phyloP scores from a whole-genome alignment of 202 grass and related monocot species.

The Alloteropsis angusta region DNA sequence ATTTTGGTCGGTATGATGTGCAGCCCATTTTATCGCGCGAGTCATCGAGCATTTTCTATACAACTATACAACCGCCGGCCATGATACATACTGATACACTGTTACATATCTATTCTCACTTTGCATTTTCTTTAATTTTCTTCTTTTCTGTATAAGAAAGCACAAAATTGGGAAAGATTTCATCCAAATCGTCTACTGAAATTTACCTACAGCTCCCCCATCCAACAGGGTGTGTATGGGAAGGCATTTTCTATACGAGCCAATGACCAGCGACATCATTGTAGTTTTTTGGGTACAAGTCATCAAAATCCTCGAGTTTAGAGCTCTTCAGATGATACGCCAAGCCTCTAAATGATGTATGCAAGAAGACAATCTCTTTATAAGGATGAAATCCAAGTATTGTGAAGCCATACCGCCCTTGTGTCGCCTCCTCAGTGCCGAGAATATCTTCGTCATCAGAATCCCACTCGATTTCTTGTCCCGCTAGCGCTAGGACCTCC shows the following conservation, averaged over 20 bases:
- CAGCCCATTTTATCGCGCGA: too few species aligned
- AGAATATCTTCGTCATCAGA: neutral
- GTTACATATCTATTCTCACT: too few species aligned
- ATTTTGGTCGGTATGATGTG: too few species aligned
- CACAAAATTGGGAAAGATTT: too few species aligned
- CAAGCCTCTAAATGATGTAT: neutral
- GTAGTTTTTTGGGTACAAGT: neutral
- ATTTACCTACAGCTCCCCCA: too few species aligned
- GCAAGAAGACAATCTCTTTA: neutral
- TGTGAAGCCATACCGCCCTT: neutral
- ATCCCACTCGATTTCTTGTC: neutral
- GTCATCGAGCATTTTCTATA: too few species aligned
- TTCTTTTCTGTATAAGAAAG: too few species aligned
- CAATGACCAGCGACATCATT: neutral
- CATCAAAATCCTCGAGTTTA: neutral
- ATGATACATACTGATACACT: too few species aligned
- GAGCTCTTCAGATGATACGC: slow-evolving; percentile 1
- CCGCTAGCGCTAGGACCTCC: neutral
- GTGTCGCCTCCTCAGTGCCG: neutral
- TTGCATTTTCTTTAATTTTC: too few species aligned
- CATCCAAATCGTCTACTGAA: too few species aligned
- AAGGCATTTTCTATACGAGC: neutral
- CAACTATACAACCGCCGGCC: too few species aligned
- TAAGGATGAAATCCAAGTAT: slow-evolving; percentile 12
- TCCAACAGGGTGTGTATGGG: neutral